These are phyloP conservation scores for Diaporthe velutina DNA, from an alignment of 2,329 filamentous ascomycete genomes.

Conservation along the genomic window DNA sequence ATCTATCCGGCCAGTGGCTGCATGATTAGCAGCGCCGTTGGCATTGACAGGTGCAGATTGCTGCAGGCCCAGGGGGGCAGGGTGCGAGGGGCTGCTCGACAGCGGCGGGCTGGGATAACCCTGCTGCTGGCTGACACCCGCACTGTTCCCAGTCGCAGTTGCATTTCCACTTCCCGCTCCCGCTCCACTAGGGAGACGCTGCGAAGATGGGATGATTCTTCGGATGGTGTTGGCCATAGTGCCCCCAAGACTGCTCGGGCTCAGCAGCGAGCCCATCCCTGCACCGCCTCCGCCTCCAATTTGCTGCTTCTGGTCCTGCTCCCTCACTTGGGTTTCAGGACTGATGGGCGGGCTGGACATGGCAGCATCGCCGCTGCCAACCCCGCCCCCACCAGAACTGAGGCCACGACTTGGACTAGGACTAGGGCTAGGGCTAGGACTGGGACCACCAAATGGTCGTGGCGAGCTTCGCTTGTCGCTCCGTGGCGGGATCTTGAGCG, in stretches of 20 bases:
- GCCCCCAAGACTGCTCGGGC: slow-evolving; percentile 17
- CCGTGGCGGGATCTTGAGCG: slow-evolving; percentile 68
- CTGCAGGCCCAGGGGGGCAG: not conserved
- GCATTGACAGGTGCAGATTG: slow-evolving; percentile 33
- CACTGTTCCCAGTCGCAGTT: no score
- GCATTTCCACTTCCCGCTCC: slow-evolving; percentile 12
- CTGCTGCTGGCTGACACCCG: no score
- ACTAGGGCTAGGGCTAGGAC: slow-evolving; percentile 29
- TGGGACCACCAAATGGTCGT: slow-evolving; percentile 40
- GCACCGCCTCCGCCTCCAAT: slow-evolving; percentile 31
- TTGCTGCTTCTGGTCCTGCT: slow-evolving; percentile 44
- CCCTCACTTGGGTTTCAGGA: slow-evolving; percentile 46
- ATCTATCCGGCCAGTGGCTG: not conserved
- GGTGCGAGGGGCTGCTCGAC: slow-evolving; percentile 46
- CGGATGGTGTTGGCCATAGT: slow-evolving; percentile 49
- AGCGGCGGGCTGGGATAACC: slow-evolving; percentile 55
- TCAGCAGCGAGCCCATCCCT: slow-evolving; percentile 34
- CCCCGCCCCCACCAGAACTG: not conserved
- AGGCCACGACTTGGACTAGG: slow-evolving; percentile 26
- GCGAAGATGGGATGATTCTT: slow-evolving; percentile 53
- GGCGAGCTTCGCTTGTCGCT: slow-evolving; percentile 57
- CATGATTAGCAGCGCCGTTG: slow-evolving; percentile 21
- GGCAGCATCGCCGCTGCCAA: slow-evolving; percentile 24
- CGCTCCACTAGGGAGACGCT: slow-evolving; percentile 44
- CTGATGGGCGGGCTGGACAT: slow-evolving; percentile 49